Conservation (phyloP, 345 rosid species). For the Raphanus raphanistrum region DNA sequence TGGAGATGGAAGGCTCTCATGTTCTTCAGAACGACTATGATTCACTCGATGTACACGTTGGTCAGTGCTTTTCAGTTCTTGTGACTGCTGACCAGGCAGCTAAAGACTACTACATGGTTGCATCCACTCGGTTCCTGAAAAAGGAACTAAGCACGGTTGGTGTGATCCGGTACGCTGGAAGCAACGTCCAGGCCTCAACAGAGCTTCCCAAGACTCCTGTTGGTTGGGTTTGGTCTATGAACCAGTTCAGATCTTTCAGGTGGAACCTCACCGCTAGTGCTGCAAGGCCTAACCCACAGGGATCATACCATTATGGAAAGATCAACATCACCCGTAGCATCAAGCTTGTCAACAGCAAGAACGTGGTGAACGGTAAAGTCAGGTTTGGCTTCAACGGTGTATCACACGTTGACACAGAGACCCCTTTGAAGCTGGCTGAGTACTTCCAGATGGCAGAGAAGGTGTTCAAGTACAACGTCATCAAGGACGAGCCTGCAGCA, state of each 20-base stretch:
- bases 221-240: background rate
- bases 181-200: background rate
- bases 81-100: background rate
- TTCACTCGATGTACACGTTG: background rate
- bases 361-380: background rate
- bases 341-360: background rate
- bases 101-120: background rate
- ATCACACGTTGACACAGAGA: background rate
- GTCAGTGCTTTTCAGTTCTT: background rate
- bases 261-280: background rate
- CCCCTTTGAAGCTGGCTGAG: background rate
- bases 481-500: background rate
- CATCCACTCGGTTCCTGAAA: background rate
- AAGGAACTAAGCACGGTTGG: background rate
- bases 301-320: background rate
- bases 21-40: background rate
- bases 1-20: conserved; percentile 1
- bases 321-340: background rate
- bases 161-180: background rate
- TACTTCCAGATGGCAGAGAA: background rate
- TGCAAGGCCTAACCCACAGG: background rate
- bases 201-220: background rate
- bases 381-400: background rate
- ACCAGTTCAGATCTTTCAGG: background rate
- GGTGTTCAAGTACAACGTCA: background rate